These are phyloP conservation scores for Pseudogymnoascus sp. DNA, from an alignment of 2,329 filamentous ascomycete genomes.

Conservation along the genomic window DNA sequence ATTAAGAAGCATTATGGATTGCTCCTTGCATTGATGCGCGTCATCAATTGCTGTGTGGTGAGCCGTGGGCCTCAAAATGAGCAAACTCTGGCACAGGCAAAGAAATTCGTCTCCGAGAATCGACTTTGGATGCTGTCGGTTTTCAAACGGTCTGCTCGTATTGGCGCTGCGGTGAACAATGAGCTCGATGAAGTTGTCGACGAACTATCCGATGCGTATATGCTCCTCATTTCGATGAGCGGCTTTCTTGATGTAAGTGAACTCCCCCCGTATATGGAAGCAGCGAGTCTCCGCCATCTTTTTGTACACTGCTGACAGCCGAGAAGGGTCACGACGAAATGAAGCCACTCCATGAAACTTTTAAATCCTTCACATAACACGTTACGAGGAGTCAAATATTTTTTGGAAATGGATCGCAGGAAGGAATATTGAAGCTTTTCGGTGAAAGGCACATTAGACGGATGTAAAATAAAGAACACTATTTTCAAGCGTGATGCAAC, in stretches of 20 bases:
- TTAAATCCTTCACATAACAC: conserved; percentile 6
- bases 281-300: neutral
- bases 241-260: conserved; percentile 75
- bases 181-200: conserved; percentile 57
- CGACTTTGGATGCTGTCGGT: conserved; percentile 78
- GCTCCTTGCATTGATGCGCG: conserved; percentile 70
- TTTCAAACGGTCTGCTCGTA: conserved; percentile 81
- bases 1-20: conserved; percentile 57
- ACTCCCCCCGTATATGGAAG: neutral
- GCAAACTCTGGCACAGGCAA: conserved; percentile 63
- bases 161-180: conserved; percentile 48
- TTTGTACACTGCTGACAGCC: neutral
- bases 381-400: neutral
- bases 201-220: conserved; percentile 78
- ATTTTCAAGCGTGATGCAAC: neutral
- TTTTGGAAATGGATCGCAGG: neutral
- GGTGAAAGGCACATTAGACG: neutral
- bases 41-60: conserved; percentile 76
- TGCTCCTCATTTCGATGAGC: conserved; percentile 74
- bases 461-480: conserved; percentile 8
- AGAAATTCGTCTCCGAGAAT: conserved; percentile 75
- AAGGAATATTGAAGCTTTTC: neutral
- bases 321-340: neutral
- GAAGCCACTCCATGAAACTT: conserved; percentile 10
- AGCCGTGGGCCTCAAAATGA: conserved; percentile 76